phyloP scores from a whole-genome alignment of 2,329 filamentous ascomycete genomes.

The Parascedosporium putredinis region DNA sequence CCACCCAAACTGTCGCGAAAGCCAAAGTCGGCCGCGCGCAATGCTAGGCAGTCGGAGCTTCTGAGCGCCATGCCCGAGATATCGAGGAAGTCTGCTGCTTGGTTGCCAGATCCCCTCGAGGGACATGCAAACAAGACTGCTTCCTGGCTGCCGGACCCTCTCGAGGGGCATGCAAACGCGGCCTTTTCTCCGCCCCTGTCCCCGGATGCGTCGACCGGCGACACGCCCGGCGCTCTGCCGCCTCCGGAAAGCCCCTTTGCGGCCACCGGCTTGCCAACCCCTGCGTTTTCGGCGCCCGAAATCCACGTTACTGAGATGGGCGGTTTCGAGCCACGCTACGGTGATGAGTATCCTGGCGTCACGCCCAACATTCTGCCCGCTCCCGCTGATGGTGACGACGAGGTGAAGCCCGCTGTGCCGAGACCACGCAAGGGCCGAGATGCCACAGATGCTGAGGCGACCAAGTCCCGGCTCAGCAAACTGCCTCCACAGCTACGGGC shows the following conservation, averaged over 20 bases:
- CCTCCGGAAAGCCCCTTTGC: not conserved
- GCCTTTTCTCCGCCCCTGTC: conserved; percentile 17
- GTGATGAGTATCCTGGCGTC: not conserved
- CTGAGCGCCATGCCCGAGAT: conserved; percentile 45
- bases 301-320: conserved; percentile 1
- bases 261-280: not conserved
- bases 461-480: conserved; percentile 26
- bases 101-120: conserved; percentile 36
- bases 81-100: conserved; percentile 18
- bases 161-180: conserved; percentile 25
- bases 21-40: conserved; percentile 51
- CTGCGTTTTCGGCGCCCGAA: not conserved
- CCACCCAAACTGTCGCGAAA: conserved; percentile 77
- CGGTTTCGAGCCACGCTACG: not conserved
- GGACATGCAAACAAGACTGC: conserved; percentile 24
- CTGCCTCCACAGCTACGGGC: conserved; percentile 79
- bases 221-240: not conserved
- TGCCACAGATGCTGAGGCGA: conserved; percentile 21
- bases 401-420: conserved; percentile 6
- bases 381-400: not conserved
- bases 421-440: conserved; percentile 1
- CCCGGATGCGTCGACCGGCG: not conserved
- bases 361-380: not conserved
- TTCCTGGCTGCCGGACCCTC: conserved; percentile 19
- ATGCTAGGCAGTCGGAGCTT: conserved; percentile 64